Conservation (phyloP, 352 stramenopile species). For the Phytophthora uliginosa region DNA sequence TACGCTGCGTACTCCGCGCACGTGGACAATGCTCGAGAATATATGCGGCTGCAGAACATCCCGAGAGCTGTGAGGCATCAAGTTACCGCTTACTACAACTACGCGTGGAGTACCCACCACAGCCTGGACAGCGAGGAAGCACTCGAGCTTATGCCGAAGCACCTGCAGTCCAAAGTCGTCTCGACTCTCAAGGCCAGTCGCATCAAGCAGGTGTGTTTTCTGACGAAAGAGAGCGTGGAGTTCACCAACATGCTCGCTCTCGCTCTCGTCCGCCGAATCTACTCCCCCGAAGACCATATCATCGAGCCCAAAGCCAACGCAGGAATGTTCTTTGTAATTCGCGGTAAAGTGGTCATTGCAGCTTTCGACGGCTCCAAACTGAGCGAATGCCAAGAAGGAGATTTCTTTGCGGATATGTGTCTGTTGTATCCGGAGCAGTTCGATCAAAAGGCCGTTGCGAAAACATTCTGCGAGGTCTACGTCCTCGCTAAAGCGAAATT, state of each 20-base stretch:
- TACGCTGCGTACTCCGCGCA: slow-evolving; percentile 62
- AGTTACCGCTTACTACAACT: slow-evolving; percentile 73
- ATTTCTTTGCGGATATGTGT: slow-evolving; percentile 74
- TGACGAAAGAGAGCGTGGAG: slow-evolving; percentile 74
- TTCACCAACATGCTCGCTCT: slow-evolving; percentile 74
- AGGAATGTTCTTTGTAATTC: slow-evolving; percentile 80
- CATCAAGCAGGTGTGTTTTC: slow-evolving; percentile 74
- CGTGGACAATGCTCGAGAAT: slow-evolving; percentile 75
- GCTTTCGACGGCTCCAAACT: slow-evolving; percentile 51
- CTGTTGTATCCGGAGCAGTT: slow-evolving; percentile 63
- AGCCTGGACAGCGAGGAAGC: slow-evolving; percentile 67
- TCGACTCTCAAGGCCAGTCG: slow-evolving; percentile 72
- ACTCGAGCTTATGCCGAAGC: slow-evolving; percentile 61
- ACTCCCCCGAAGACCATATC: slow-evolving; percentile 66
- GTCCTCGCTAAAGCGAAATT: slow-evolving; percentile 75
- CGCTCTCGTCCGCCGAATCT: slow-evolving; percentile 58
- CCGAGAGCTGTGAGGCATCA: slow-evolving; percentile 53
- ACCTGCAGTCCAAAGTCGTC: slow-evolving; percentile 68
- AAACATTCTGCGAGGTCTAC: slow-evolving; percentile 87
- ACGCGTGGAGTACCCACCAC: slow-evolving; percentile 69
- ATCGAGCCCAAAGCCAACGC: slow-evolving; percentile 79
- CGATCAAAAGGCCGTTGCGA: slow-evolving; percentile 73
- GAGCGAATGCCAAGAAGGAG: slow-evolving; percentile 62
- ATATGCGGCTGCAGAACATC: slow-evolving; percentile 76
- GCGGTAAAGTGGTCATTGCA: slow-evolving; percentile 56